Base-by-base conservation (phyloP, 2,329 filamentous ascomycete genomes). In the Penicillium sp. region DNA sequence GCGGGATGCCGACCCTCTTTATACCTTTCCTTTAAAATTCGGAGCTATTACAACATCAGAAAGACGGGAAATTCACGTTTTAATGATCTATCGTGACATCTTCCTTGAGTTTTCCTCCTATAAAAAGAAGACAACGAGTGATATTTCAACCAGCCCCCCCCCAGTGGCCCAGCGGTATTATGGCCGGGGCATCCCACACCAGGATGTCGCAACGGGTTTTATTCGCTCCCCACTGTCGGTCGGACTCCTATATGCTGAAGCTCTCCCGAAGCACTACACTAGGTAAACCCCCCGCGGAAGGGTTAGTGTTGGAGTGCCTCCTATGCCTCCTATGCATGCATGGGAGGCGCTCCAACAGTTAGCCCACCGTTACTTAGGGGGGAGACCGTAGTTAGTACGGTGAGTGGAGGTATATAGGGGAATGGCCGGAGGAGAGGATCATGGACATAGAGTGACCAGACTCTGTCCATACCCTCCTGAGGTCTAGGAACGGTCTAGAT, bases 1-100 rank as follows among this genome's bases (percentile, higher is more conserved):
- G 15, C 2, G 19, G 1, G 0, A 8, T 11, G 4, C 9, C 2
- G 1, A 4, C 1, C 3, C 0, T 9, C 5, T 6, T 2, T 15
- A 51, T 10, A 25, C 11, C 1, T 7, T 7, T 5, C 2, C 1
- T 10, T 7, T 13, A 15, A 13, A 19, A 6, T 27, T 7, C 34
- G 1, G 27, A 9, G 1, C 10, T n/a, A 5, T 23, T 5, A 51
- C 0, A 2, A 8, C 5, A 0, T 4, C 15, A 1, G 13, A 1
- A 31, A 31, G 27, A 13, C 2, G 5, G 5, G 1, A 5, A 50
- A 31, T 7, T 8, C 15, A 23, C 13, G 13, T 8, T 8, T 5
- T 1, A 19, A 15, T 8, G 6, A 10, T 23, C 15, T 4, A 4
- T 1, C 8, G 19, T 13, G 25, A 50, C 49, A 8, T 41, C 4